Base-by-base conservation (phyloP, 2,329 filamentous ascomycete species). In the Aspergillus vadensis region DNA sequence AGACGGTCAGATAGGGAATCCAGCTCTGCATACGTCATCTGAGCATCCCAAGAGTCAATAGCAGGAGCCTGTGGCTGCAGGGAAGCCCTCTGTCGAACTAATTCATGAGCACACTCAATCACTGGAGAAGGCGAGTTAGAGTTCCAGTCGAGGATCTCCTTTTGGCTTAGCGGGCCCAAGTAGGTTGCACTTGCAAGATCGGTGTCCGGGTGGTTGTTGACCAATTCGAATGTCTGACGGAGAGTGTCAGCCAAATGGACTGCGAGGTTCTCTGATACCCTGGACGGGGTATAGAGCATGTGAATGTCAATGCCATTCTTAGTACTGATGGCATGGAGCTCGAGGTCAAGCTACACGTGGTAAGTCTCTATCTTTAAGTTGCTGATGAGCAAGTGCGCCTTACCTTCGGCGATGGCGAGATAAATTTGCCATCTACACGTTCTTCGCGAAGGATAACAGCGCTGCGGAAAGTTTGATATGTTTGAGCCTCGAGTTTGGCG, bases 1-100 rank as follows among this genome's bases (percentile, higher is more conserved):
- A 67, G 64, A 57, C 12, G 66, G 62, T 56, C 74, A 60, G 61
- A 75, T 62, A 76, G 69, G 12, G 65, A 66, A 15, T 71, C 65
- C 9, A 74, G 61, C 50, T 72, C 63, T 2, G 27, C 38, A 54
- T 72, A 74, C 1, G 65, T 70, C 17, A 71, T 60, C 4, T 58
- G 32, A 14, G 64, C 66, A 58, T 74, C 69, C 71, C 69, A 70
- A n/a, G 70, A 67, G 17, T 60, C 21, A 23, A 61, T 47, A 9
- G 67, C 69, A 10, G 60, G 57, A 6, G 63, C 57, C 9, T 55
- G 36, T 17, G 38, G 52, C 23, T 55, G 52, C 39, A 32, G 25
- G 17, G 10, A 14, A 9, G 38, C 52, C 30, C 39, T 25, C 39
- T 47, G 23, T 27, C 41, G 23, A 27, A 55, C 41, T 39, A 55